Percentiles rank a stretch among this genome's conserved stretches.
Conservation (phyloP, 1,284 basidiomycete genomes). For the Gomphus sp. region DNA sequence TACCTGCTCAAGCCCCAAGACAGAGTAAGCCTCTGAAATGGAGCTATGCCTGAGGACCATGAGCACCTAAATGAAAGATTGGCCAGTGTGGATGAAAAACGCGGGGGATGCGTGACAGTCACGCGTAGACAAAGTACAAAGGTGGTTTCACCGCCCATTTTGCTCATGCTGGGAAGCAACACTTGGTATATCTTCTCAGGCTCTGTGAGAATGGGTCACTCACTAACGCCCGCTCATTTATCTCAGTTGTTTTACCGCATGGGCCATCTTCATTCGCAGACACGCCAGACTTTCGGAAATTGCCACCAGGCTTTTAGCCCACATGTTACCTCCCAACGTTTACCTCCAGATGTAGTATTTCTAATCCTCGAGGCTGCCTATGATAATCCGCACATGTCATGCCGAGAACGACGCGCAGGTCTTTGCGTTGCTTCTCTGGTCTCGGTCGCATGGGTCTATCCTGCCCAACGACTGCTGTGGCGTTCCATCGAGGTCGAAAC, state of each 20-base stretch:
- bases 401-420: neutral
- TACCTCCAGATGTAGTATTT: neutral
- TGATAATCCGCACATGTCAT: neutral
- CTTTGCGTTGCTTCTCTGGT: neutral
- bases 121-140: neutral
- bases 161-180: neutral
- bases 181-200: neutral
- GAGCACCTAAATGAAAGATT: slow-evolving; percentile 12
- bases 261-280: neutral
- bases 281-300: neutral
- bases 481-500: neutral
- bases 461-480: neutral
- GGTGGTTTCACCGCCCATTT: neutral
- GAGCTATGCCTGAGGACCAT: slow-evolving; percentile 30
- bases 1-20: slow-evolving; percentile 54
- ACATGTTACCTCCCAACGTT: neutral
- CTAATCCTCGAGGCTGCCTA: neutral
- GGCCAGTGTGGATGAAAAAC: slow-evolving; percentile 15
- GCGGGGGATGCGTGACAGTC: slow-evolving; percentile 20
- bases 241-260: neutral
- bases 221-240: neutral
- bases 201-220: neutral
- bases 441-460: neutral
- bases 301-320: neutral
- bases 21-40: slow-evolving; percentile 41